phyloP scores from a whole-genome alignment of 768 basidiomycete genomes.

The Rhodotorula paludigena region DNA sequence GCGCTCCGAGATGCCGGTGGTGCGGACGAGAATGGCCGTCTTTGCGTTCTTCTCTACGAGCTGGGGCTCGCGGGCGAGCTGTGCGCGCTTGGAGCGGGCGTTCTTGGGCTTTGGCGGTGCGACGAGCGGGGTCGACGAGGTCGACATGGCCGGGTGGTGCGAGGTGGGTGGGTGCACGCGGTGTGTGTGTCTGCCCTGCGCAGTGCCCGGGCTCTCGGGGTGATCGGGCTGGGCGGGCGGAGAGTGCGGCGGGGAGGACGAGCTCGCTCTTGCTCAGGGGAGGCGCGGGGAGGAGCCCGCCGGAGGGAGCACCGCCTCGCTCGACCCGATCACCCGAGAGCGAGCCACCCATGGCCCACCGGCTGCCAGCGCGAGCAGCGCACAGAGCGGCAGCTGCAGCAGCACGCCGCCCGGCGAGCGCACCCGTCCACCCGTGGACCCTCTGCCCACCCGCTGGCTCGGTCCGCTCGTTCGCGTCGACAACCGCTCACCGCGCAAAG shows the following conservation, averaged over 20 bases:
- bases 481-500: not conserved
- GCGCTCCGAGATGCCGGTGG: conserved; percentile 75
- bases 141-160: not conserved
- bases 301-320: too few species aligned
- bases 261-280: too few species aligned
- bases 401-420: too few species aligned
- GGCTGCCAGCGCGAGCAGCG: too few species aligned
- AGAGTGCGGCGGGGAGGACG: too few species aligned
- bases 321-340: too few species aligned
- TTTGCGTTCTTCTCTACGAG: conserved; percentile 77
- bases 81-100: conserved; percentile 83
- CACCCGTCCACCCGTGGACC: not conserved
- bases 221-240: too few species aligned
- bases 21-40: conserved; percentile 82
- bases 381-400: too few species aligned
- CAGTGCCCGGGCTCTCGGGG: too few species aligned
- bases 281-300: too few species aligned
- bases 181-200: too few species aligned
- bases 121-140: conserved; percentile 33
- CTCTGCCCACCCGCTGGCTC: not conserved
- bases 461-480: not conserved
- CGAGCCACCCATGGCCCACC: too few species aligned
- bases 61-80: conserved; percentile 81
- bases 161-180: not conserved
- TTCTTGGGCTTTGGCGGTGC: conserved; percentile 71